A percentile compares a stretch with the other conserved stretches of the same genome.
Conservation (phyloP, 345 rosid genomes). For the Tarenaya hassleriana region DNA sequence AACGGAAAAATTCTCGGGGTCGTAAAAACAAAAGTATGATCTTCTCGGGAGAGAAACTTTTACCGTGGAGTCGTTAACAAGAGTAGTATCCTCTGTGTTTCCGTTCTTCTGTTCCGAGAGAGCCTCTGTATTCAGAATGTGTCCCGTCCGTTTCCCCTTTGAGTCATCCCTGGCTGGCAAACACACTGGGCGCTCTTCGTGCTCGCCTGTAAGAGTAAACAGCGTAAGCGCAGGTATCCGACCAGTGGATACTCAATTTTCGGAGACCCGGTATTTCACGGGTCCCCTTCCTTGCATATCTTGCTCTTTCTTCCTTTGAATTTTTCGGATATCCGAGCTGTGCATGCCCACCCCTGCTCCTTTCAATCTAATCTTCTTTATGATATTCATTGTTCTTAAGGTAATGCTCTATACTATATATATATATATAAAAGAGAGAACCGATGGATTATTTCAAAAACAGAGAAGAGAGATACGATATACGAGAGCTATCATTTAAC, state of each 20-base stretch:
- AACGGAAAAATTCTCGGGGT: neutral
- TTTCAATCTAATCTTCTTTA: too few relatives aligned
- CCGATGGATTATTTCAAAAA: too few relatives aligned
- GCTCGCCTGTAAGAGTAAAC: conserved; percentile 32
- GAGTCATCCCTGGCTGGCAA: conserved; percentile 50
- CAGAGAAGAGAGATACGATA: too few relatives aligned
- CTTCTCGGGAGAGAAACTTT: neutral
- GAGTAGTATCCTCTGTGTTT: conserved; percentile 44
- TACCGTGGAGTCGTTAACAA: conserved; percentile 24
- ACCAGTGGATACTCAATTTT: neutral
- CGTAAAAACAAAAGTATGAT: neutral
- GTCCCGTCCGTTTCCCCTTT: conserved; percentile 57
- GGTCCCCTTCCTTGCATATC: too few relatives aligned
- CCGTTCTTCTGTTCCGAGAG: conserved; percentile 68
- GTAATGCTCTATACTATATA: too few relatives aligned
- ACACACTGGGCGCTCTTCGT: conserved; percentile 33
- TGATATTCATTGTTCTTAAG: too few relatives aligned
- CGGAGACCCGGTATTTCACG: too few relatives aligned
- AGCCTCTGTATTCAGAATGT: conserved; percentile 39
- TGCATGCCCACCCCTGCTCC: too few relatives aligned
- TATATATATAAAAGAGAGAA: too few relatives aligned
- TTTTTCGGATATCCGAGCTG: too few relatives aligned
- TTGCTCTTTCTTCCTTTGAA: too few relatives aligned
- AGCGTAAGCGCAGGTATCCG: neutral
- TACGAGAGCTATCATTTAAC: too few relatives aligned